Conservation (phyloP, 2,329 filamentous ascomycete species). For the Fusarium camptoceras region DNA sequence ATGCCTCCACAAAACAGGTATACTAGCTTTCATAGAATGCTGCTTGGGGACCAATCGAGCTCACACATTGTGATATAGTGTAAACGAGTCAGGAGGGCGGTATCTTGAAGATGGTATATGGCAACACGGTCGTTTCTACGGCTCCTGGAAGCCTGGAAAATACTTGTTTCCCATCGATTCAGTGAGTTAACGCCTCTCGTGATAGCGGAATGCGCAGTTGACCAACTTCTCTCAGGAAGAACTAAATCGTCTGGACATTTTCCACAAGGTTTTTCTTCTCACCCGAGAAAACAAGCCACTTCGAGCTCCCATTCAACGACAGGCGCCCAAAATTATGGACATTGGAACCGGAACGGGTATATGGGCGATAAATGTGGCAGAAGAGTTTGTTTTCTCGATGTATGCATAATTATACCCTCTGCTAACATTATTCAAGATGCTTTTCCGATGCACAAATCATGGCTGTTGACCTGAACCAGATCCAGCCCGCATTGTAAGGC, state of each 20-base stretch:
- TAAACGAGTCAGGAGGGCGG: slow-evolving; percentile 33
- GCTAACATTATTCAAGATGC: slow-evolving; percentile 38
- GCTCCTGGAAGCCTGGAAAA: slow-evolving; percentile 73
- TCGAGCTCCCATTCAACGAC: slow-evolving; percentile 29
- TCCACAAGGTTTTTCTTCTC: slow-evolving; percentile 80
- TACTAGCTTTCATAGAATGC: slow-evolving; percentile 2
- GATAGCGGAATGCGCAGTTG: slow-evolving; percentile 4
- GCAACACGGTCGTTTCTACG: slow-evolving; percentile 78
- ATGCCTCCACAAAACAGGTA: slow-evolving; percentile 51
- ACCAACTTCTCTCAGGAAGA: slow-evolving; percentile 65
- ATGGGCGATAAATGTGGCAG: slow-evolving; percentile 89
- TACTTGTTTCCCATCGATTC: slow-evolving; percentile 85
- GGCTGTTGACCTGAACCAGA: slow-evolving; percentile 55
- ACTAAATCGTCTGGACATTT: slow-evolving; percentile 82
- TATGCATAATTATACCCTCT: background rate
- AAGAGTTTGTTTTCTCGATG: slow-evolving; percentile 62
- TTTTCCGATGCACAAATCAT: slow-evolving; percentile 49
- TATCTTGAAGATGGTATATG: slow-evolving; percentile 49
- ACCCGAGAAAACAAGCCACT: slow-evolving; percentile 63
- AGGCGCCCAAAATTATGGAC: slow-evolving; percentile 63
- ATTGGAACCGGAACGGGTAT: slow-evolving; percentile 90
- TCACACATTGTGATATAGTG: slow-evolving; percentile 33
- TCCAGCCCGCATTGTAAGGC: slow-evolving; percentile 55
- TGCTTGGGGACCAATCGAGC: slow-evolving; percentile 6
- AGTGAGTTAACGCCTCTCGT: slow-evolving; percentile 57